Conservation (phyloP, 2,329 filamentous ascomycete species). For the Aspergillus ochraceus region DNA sequence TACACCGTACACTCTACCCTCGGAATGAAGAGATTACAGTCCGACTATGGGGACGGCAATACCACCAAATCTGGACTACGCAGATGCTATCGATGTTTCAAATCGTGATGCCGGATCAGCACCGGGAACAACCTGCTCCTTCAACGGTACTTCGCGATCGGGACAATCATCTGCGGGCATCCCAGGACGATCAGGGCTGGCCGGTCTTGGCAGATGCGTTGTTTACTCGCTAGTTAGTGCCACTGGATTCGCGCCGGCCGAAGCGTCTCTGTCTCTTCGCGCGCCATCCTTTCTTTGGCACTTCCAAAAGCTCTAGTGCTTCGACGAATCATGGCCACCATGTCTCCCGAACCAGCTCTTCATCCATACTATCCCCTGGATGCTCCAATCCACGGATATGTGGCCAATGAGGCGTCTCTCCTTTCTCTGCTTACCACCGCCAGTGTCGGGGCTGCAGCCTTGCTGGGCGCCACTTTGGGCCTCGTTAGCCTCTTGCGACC, state of each 20-base stretch:
- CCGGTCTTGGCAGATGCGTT: neutral
- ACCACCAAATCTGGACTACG: neutral
- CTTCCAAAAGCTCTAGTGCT: neutral
- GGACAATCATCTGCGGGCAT: neutral
- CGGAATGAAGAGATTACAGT: too few relatives aligned
- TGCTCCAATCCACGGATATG: constrained; percentile 61
- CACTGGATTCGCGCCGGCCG: neutral
- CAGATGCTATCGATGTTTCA: neutral
- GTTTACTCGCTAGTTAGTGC: neutral
- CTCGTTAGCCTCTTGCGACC: constrained; percentile 56
- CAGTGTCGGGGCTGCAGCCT: constrained; percentile 53
- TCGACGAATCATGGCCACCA: neutral
- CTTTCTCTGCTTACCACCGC: constrained; percentile 62
- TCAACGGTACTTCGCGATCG: neutral
- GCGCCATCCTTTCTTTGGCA: neutral
- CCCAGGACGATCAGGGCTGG: neutral
- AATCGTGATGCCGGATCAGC: neutral
- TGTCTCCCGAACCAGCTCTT: constrained; percentile 10
- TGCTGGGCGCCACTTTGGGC: constrained; percentile 59
- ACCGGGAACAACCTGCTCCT: neutral
- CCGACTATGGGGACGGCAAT: too few relatives aligned
- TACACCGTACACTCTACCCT: neutral
- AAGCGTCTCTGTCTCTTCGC: neutral
- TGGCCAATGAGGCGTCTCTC: constrained; percentile 65
- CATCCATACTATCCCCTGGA: constrained; percentile 74